These are phyloP conservation scores for Penicillium pulvis DNA, from an alignment of 495 filamentous ascomycete species.

Conservation along the genomic window DNA sequence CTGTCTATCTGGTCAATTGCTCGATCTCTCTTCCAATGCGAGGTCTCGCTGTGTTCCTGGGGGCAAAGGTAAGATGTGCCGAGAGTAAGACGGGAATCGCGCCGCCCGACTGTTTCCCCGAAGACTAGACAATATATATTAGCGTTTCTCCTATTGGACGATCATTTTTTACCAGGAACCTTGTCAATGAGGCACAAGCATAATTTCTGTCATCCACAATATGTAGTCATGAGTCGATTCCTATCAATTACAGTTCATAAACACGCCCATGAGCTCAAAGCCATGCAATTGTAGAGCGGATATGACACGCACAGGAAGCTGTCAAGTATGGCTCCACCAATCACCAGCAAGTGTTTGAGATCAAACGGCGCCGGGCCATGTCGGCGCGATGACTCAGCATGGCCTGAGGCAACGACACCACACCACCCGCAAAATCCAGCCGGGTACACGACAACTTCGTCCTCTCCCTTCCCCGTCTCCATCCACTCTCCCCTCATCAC, in stretches of 20 bases:
- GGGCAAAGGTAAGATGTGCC: too few species aligned
- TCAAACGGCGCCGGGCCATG: constrained; percentile 20
- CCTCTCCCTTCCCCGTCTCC: constrained; percentile 35
- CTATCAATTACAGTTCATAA: background rate
- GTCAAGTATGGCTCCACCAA: constrained; percentile 27
- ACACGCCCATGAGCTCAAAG: too few species aligned
- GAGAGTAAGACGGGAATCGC: too few species aligned
- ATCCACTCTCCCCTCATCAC: constrained; percentile 38
- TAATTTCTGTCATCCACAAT: background rate
- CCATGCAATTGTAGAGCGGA: background rate
- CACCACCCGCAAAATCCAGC: constrained; percentile 55
- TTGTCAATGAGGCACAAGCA: background rate
- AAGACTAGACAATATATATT: background rate
- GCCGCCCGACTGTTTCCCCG: too few species aligned
- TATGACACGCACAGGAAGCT: constrained; percentile 18
- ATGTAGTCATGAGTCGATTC: background rate
- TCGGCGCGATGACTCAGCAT: constrained; percentile 27
- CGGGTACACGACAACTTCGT: constrained; percentile 34
- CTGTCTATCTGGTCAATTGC: too few species aligned
- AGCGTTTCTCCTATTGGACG: background rate
- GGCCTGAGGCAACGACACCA: constrained; percentile 41
- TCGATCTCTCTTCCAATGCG: too few species aligned
- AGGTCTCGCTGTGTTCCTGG: too few species aligned
- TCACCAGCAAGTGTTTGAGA: constrained; percentile 30
- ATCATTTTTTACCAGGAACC: background rate